Conservation (phyloP, 2,329 filamentous ascomycete species). For the Arthrobotrys pseudoclavata region DNA sequence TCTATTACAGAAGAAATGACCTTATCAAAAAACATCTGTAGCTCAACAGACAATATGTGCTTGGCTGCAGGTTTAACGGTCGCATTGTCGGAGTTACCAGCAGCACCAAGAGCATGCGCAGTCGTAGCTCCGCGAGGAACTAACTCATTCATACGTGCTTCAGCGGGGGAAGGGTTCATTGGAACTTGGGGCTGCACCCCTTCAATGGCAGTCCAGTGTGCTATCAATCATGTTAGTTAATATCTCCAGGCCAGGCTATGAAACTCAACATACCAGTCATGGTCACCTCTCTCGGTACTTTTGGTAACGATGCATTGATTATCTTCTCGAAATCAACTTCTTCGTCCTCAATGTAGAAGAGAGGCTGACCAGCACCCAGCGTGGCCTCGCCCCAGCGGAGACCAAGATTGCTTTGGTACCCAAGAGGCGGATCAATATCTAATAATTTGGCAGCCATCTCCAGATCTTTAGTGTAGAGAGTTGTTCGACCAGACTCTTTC, state of each 20-base stretch:
- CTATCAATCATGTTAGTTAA: conserved; percentile 68
- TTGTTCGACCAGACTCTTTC: conserved; percentile 88
- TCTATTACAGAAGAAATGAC: conserved; percentile 90
- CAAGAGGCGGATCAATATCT: conserved; percentile 94
- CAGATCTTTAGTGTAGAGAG: conserved; percentile 89
- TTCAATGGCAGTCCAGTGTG: conserved; percentile 97
- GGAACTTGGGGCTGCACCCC: conserved; percentile 96
- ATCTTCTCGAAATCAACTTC: conserved; percentile 99
- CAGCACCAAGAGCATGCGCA: conserved; percentile 84
- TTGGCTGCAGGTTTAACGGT: conserved; percentile 91
- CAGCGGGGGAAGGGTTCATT: conserved; percentile 90
- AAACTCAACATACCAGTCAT: conserved; percentile 76
- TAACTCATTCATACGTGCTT: conserved; percentile 85
- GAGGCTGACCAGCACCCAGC: conserved; percentile 89
- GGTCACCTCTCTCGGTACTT: conserved; percentile 90
- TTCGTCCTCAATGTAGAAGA: conserved; percentile 98
- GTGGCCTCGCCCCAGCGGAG: conserved; percentile 94
- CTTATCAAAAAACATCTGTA: conserved; percentile 97
- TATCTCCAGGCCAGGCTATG: neutral
- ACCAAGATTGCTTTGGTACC: conserved; percentile 91
- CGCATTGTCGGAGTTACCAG: conserved; percentile 82
- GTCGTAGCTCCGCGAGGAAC: conserved; percentile 90
- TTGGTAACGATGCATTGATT: conserved; percentile 94
- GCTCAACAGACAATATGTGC: conserved; percentile 94
- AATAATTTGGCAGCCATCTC: conserved; percentile 86